Base-by-base conservation (phyloP, 129 eudicot genomes). In the Sambucus nigra region DNA sequence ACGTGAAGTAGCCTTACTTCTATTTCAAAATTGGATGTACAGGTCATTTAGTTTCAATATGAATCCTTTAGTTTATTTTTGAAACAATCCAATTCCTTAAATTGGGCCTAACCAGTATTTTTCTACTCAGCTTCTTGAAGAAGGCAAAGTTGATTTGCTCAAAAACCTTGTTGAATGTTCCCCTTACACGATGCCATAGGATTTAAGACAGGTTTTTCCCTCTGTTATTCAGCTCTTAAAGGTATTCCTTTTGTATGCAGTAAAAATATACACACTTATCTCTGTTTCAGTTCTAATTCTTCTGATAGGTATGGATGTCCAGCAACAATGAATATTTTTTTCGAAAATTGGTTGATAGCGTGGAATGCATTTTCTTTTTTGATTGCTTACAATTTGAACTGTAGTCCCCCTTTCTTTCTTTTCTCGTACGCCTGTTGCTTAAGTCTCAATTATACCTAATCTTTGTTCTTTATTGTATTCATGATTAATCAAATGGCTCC, bases 101-200 rank as follows among this genome's bases (percentile, higher is more conserved):
- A n/a, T 29, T 29, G 4, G 35, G 4, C 35, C 35, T 29, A 29
- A 35, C 42, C 42, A 3, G 8, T 35, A 12, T 35, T 35, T 59
- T 65, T 25, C 59, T 49, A 62, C 51, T 56, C 76, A 88, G 93
- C 87, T 84, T 62, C 97, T 93, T 22, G 93, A 84, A 67, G 88
- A 75, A 59, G 80, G 93, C 26, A 89, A 73, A 70, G 81, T 81
- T 29, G 97, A 81, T 73, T 75, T 89, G 72, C 88, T 89, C 26
- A 89, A 89, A 70, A 85, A 89, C 73, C 83, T 89, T 50, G 95
- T 95, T 17, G 97, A 89, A 72, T 68, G 97, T 67, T 84, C 97
- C 16, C 88, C 97, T 48, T 79, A 80, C 65, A 78, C 95, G 56
- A 55, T 81, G 47, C 86, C 97, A 5, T 94, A 76, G 41, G 95